Evolutionary conservation across 2,329 filamentous ascomycete species (phyloP), one percentile per base, ranked within the genome.

Genomic region (Trichoderma brevicompactum): DNA sequence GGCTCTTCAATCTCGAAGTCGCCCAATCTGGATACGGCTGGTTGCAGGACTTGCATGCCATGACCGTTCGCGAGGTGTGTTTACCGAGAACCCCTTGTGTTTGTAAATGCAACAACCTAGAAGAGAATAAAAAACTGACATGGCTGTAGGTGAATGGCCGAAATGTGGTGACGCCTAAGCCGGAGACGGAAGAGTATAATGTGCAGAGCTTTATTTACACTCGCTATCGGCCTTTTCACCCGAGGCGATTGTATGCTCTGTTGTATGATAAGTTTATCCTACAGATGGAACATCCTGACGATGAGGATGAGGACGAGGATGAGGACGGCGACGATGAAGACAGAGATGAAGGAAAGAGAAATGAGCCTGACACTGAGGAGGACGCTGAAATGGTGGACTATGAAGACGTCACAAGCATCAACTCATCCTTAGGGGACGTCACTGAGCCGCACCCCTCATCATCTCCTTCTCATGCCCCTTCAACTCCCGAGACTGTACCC

Each of bases 161-260:
- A 15, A 85, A 85, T 32, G 81, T 83, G 2, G 73, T 89, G 56
- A 87, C 86, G 0, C 88, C 88, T 0, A 90, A 86, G 72, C 89
- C 89, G 0, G 89, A 92, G 76, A 91, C 88, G 0, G 81, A 91
- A 63, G 89, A 91, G 80, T 91, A 91, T 71, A 88, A 87, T 7
- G 88, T 92, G 10, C 83, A 86, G 41, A 92, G 86, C 72, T 91
- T 91, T 69, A 86, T 92, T 12, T 92, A 92, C 73, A 80, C 82
- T 1, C 83, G 86, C 0, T 80, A 85, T 7, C 78, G 84, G 0
- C 87, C 87, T 0, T 84, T 85, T 62, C 80, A 85, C 46, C 83
- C 83, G 0, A 73, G 73, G 1, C 73, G 82, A 0, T 76, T 85
- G 0, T 85, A 78, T 75, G 72, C 74, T 0, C 71, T 81, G 19